Percentiles rank a stretch among this genome's conserved stretches.
Conservation (phyloP, 345 rosid genomes). For the Linum tenue region DNA sequence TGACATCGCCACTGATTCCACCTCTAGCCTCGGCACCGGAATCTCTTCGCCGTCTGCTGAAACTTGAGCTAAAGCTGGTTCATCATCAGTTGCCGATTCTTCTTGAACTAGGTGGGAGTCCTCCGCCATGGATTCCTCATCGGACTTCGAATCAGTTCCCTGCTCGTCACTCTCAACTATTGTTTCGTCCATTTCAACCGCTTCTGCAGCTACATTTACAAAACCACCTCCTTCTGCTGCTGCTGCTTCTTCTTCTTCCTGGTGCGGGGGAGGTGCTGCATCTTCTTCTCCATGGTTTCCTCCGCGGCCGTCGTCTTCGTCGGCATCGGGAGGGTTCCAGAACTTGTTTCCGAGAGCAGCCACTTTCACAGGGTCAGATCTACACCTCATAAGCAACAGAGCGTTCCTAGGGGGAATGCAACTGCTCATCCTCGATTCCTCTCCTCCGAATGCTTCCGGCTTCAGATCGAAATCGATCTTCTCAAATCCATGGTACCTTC, state of each 20-base stretch:
- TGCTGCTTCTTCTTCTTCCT: not conserved
- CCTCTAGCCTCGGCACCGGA: constrained; percentile 4
- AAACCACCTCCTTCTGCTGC: constrained; percentile 4
- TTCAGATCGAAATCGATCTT: constrained; percentile 34
- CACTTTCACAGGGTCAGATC: constrained; percentile 93
- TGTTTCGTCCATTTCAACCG: not conserved
- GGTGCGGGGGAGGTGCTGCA: not conserved
- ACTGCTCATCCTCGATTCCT: constrained; percentile 40
- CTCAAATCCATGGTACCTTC: constrained; percentile 62
- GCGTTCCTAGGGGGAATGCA: constrained; percentile 88
- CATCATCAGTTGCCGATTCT: not conserved
- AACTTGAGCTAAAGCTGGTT: not conserved
- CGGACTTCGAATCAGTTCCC: not conserved
- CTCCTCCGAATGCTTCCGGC: constrained; percentile 26
- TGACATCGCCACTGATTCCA: not conserved
- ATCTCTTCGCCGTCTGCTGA: not conserved
- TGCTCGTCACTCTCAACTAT: not conserved
- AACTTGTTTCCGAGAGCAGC: constrained; percentile 74
- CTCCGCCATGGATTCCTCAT: constrained; percentile 8
- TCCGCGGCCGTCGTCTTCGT: constrained; percentile 16
- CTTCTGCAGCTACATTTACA: constrained; percentile 20
- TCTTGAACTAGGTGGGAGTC: constrained; percentile 11
- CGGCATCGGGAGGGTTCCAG: constrained; percentile 45
- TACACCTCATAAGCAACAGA: constrained; percentile 75
- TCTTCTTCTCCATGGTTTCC: constrained; percentile 9